A percentile compares a stretch with the other conserved stretches of the same genome.
Conservation (phyloP, 2,329 filamentous ascomycete species). For the Ophiostoma sp. region DNA sequence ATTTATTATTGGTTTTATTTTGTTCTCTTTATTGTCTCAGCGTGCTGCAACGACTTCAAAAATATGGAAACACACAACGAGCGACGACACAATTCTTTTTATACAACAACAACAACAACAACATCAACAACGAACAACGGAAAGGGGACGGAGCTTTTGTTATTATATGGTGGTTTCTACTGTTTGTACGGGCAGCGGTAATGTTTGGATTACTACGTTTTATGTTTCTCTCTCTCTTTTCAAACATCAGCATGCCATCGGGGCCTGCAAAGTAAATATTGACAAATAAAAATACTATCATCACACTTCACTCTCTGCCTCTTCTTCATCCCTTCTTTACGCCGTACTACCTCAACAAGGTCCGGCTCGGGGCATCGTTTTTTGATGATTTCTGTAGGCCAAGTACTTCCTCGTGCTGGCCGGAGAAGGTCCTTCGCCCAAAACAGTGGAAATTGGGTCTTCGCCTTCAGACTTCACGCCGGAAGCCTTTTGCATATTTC, state of each 20-base stretch:
- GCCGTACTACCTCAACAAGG: background rate
- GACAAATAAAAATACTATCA: background rate
- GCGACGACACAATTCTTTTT: background rate
- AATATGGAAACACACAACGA: background rate
- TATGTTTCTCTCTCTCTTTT: background rate
- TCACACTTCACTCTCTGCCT: no score
- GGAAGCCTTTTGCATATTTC: background rate
- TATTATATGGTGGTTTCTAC: background rate
- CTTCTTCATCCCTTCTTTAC: background rate
- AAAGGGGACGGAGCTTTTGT: background rate
- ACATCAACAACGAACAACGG: background rate
- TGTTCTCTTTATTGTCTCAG: background rate
- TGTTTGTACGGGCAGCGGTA: background rate
- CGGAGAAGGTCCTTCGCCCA: background rate
- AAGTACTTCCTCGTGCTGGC: background rate
- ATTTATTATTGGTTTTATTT: background rate
- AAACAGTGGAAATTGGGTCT: background rate
- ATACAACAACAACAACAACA: background rate
- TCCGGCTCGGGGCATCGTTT: background rate
- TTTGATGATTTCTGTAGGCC: background rate
- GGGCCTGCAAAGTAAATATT: background rate
- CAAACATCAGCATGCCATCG: background rate
- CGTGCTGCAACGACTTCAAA: background rate
- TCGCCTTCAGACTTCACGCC: background rate
- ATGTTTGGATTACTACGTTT: slow-evolving; percentile 1